Percentiles rank a stretch among this genome's conserved stretches.
Evolutionary conservation across 306 rosid species (phyloP).

Genomic region (Adenanthera pavonina): DNA sequence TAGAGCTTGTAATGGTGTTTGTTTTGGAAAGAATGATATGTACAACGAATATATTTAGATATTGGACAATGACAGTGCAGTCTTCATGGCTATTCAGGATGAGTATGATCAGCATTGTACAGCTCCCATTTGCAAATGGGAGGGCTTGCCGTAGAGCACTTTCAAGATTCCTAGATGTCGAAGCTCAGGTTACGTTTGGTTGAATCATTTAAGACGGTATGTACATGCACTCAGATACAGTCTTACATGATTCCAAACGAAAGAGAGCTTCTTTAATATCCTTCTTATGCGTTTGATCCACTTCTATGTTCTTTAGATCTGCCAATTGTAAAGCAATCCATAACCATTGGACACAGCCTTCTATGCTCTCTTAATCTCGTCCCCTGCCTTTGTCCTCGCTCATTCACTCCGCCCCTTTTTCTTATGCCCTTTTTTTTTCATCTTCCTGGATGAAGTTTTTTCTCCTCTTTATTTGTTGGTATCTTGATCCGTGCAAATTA

Average conservation of each 20-base stretch:
- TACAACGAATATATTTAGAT: constrained; percentile 34
- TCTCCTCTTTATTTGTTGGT: not conserved
- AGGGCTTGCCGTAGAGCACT: constrained; percentile 22
- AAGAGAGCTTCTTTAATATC: not conserved
- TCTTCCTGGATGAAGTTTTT: not conserved
- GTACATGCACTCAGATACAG: not conserved
- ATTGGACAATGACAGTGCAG: constrained; percentile 31
- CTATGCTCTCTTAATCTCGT: not conserved
- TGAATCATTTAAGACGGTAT: constrained; percentile 13
- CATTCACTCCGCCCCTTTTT: not conserved
- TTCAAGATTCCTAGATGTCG: constrained; percentile 3
- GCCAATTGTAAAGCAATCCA: not conserved
- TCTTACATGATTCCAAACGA: not conserved
- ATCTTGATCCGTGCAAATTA: not conserved
- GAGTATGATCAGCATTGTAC: constrained; percentile 32
- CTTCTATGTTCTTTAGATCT: not conserved
- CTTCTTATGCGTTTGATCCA: constrained; percentile 10
- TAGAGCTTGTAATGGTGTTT: constrained; percentile 36
- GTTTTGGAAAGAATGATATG: constrained; percentile 39
- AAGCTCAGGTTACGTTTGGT: constrained; percentile 25
- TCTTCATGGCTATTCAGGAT: not conserved
- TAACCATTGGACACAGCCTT: not conserved
- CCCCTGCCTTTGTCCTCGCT: not conserved
- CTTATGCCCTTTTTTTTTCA: not conserved
- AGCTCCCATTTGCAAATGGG: constrained; percentile 37